Evolutionary conservation across 176 grass and related monocot species (phyloP).

Genomic region (Chrysopogon serrulatus): DNA sequence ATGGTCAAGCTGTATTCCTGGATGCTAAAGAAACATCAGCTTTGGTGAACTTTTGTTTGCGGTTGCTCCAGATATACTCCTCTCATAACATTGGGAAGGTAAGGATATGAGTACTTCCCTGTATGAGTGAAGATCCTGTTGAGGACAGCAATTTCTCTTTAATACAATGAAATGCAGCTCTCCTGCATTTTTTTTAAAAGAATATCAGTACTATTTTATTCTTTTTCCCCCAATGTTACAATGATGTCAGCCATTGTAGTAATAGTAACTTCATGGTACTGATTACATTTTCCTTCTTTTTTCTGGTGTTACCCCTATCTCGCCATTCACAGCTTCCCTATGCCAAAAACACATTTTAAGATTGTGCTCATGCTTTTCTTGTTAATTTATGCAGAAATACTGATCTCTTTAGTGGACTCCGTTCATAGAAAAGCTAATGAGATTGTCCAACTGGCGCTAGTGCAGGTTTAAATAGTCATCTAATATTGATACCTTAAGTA

Average conservation of each 20-base stretch:
- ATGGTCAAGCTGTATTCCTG: conserved; percentile 90
- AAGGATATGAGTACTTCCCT: conserved; percentile 15
- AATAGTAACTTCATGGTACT: neutral
- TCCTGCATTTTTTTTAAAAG: too few species aligned
- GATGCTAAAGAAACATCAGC: conserved; percentile 85
- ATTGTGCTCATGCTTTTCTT: neutral
- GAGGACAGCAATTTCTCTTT: too few species aligned
- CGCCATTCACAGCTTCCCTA: neutral
- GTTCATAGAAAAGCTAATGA: neutral
- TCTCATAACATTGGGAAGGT: conserved; percentile 97
- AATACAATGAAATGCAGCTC: too few species aligned
- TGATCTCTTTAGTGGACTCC: neutral
- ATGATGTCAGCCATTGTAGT: neutral
- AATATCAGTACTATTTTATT: too few species aligned
- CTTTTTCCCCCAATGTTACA: too few species aligned
- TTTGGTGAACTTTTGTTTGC: conserved; percentile 90
- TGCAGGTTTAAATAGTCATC: neutral
- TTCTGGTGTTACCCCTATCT: neutral
- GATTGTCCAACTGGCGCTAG: neutral
- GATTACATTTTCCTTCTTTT: neutral
- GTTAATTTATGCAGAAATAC: conserved; percentile 4
- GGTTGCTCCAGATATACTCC: conserved; percentile 87
- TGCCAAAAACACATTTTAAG: neutral
- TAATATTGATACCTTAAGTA: neutral
- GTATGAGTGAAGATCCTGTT: too few species aligned